Evolutionary conservation across 1,284 basidiomycete species (phyloP), one percentile per base, ranked within the genome.

Genomic region (Volvariella volvacea): DNA sequence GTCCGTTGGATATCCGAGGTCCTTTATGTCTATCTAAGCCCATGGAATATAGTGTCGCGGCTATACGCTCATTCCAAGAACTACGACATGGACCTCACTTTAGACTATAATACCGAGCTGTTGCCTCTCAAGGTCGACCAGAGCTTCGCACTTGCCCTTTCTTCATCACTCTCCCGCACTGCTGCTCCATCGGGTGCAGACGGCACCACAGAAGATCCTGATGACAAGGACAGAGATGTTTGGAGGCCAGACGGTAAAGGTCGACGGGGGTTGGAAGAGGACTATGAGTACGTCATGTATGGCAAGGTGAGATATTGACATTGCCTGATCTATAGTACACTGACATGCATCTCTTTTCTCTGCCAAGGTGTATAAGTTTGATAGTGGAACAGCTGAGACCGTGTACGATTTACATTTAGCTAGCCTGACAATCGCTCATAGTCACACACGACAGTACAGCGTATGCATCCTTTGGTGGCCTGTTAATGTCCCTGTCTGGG

Each of bases 271-370:
- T 64, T 99, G 22, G 94, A 97, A 51, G 90, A 93, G 49, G 94
- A 98, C 55, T 99, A 92, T 58, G 95, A 98, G 61, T 99, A 99
- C 71, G 95, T 99, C 52, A 97, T 98, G 94, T 93, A 92, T 62
- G 95, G 95, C 37, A 98, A 96, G 81, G 91, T 93, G 54, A 54
- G 81, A 48, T 39, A 7, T 42, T 41, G 22, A 37, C 39, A 36
- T 34, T 17, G 30, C n/a, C 6, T 32, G 22, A 19, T 30, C n/a
- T 45, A 25, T 36, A 39, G 22, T 14, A 45, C 12, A 12, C 25
- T 28, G 25, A 28, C 25, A 28, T 6, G 25, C n/a, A n/a, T n/a
- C 12, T 28, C 25, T 12, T 12, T 39, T 38, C 50, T 53, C 34
- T 45, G 49, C 46, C 38, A 49, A 94, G 92, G 88, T 99, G 39